phyloP scores from a whole-genome alignment of 2,329 filamentous ascomycete species.

The Colletotrichum theobromicola region DNA sequence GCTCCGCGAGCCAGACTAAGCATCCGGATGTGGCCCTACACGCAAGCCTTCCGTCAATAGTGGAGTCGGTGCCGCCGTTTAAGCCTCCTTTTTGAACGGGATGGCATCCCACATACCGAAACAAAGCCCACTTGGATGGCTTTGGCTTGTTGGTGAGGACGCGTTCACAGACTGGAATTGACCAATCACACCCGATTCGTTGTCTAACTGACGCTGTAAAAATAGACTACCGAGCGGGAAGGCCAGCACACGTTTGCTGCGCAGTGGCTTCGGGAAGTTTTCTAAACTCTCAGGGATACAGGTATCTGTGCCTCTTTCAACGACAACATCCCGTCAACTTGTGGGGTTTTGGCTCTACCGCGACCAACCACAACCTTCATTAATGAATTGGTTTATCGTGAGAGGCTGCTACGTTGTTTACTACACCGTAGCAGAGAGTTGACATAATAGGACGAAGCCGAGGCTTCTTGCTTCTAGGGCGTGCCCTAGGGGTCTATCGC shows the following conservation, averaged over 20 bases:
- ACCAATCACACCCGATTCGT: background rate
- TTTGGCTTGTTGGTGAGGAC: background rate
- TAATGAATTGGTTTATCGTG: background rate
- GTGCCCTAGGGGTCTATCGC: background rate
- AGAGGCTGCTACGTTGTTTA: background rate
- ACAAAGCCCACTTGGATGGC: background rate
- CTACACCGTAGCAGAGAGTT: background rate
- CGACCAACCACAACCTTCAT: background rate
- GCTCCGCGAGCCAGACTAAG: background rate
- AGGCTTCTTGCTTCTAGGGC: background rate
- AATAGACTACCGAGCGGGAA: background rate
- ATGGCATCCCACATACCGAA: conserved; percentile 12
- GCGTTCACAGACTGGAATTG: background rate
- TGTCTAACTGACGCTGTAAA: background rate
- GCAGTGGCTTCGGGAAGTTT: background rate
- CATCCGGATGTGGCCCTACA: background rate
- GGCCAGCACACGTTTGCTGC: background rate
- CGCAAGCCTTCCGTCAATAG: background rate
- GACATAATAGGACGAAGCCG: background rate
- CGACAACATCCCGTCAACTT: background rate
- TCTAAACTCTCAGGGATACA: background rate
- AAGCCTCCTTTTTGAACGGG: conserved; percentile 12
- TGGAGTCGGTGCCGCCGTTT: background rate
- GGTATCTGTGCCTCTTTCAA: background rate
- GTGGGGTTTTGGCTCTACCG: background rate